Percentiles rank a stretch among this genome's conserved stretches.
Evolutionary conservation across 2,329 filamentous ascomycete species (phyloP).

Genomic region (Paraphoma chrysanthemicola): DNA sequence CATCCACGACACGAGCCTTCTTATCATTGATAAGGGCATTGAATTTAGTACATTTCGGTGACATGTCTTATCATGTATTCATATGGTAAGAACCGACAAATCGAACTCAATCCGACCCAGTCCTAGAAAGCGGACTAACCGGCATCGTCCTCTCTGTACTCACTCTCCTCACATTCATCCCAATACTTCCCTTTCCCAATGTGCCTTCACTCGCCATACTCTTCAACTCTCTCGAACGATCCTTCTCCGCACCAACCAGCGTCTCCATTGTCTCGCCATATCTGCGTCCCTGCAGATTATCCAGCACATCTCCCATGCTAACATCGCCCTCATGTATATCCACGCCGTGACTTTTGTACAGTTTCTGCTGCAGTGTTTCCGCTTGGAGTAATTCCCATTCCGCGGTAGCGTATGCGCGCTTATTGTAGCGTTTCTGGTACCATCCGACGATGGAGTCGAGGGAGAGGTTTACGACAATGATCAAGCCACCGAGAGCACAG

Average conservation of each 20-base stretch:
- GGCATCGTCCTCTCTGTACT: background rate
- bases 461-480: background rate
- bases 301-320: background rate
- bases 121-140: background rate
- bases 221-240: background rate
- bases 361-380: background rate
- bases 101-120: background rate
- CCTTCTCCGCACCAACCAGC: background rate
- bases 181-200: background rate
- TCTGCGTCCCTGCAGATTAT: background rate
- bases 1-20: too few relatives aligned
- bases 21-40: too few relatives aligned
- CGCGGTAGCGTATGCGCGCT: background rate
- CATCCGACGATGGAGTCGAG: slow-evolving; percentile 1
- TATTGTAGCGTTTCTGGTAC: background rate
- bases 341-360: background rate
- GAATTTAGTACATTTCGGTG: too few relatives aligned
- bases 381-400: slow-evolving; percentile 1
- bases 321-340: background rate
- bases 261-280: background rate
- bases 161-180: background rate
- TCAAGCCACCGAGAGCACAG: background rate
- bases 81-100: background rate
- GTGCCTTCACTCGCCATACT: background rate
- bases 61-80: too few relatives aligned